Evolutionary conservation across 805 yeast genomes (phyloP).

Genomic region (Ogataea allantospora): DNA sequence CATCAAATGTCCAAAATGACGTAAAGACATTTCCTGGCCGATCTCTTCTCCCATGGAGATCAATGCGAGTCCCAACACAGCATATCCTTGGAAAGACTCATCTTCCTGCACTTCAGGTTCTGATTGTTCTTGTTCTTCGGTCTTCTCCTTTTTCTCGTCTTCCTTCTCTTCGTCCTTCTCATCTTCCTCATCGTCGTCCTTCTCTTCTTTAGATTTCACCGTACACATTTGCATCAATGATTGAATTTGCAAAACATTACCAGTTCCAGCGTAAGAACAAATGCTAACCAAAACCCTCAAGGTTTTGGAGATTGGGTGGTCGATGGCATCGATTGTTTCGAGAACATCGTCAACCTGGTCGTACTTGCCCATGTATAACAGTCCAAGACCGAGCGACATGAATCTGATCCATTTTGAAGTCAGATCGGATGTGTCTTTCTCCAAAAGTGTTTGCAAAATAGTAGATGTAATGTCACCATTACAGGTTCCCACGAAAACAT

Average conservation of each 20-base stretch:
- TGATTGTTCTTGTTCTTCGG: conserved; percentile 32
- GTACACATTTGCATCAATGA: conserved; percentile 86
- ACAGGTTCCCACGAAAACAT: conserved; percentile 92
- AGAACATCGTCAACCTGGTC: conserved; percentile 92
- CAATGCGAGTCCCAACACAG: conserved; percentile 90
- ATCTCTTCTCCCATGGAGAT: conserved; percentile 97
- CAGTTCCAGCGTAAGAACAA: conserved; percentile 96
- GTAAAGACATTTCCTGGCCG: conserved; percentile 95
- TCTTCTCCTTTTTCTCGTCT: conserved; percentile 28
- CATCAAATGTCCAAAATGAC: conserved; percentile 97
- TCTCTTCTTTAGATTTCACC: conserved; percentile 57
- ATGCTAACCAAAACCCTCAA: conserved; percentile 86
- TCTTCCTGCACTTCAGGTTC: conserved; percentile 43
- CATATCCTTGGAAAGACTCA: conserved; percentile 72
- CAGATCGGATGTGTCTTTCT: conserved; percentile 74
- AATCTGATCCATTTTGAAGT: conserved; percentile 85
- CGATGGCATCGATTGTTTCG: conserved; percentile 92
- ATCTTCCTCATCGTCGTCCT: conserved; percentile 42
- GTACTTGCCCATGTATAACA: conserved; percentile 88
- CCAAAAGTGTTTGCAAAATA: conserved; percentile 84
- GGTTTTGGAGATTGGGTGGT: conserved; percentile 88
- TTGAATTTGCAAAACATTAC: conserved; percentile 94
- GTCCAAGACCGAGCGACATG: conserved; percentile 87
- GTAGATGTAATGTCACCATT: conserved; percentile 94
- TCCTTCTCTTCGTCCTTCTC: conserved; percentile 50